Percentiles rank a stretch among this genome's conserved stretches.
These are phyloP conservation scores for Elsinoe ampelina DNA, from an alignment of 2,329 filamentous ascomycete genomes.

Conservation along the genomic window DNA sequence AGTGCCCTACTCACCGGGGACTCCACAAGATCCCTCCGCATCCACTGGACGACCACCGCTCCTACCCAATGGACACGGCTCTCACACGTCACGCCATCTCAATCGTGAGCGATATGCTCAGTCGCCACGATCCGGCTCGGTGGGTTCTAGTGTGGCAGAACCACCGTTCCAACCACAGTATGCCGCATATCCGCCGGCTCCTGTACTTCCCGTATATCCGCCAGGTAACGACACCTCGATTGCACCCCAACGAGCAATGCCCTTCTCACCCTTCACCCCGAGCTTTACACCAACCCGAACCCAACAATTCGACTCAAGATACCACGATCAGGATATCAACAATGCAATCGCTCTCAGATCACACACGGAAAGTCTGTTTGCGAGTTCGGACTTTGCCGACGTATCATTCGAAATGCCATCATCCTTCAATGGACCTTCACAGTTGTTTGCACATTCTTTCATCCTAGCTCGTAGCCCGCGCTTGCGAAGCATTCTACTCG, in stretches of 20 bases:
- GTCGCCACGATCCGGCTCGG: not conserved
- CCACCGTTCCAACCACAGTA: slow-evolving; percentile 4
- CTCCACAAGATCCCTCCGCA: not conserved
- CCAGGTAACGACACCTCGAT: not conserved
- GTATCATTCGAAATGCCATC: not conserved
- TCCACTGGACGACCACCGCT: not conserved
- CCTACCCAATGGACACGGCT: not conserved
- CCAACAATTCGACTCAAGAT: not conserved
- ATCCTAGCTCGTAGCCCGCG: slow-evolving; percentile 3
- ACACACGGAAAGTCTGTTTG: slow-evolving; percentile 1
- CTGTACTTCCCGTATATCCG: not conserved
- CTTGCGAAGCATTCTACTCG: not conserved
- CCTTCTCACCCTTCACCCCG: slow-evolving; percentile 2
- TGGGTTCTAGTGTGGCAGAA: not conserved
- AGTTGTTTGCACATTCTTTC: not conserved
- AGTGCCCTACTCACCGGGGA: not conserved
- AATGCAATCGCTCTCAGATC: slow-evolving; percentile 1
- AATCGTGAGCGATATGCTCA: not conserved
- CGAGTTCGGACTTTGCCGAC: not conserved
- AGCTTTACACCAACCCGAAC: slow-evolving; percentile 3
- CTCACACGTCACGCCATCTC: not conserved
- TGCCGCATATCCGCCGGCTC: not conserved
- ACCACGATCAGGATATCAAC: not conserved
- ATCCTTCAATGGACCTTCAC: not conserved
- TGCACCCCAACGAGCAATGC: not conserved